phyloP scores from a whole-genome alignment of 345 rosid genomes.

The Lenwebbia sp. region DNA sequence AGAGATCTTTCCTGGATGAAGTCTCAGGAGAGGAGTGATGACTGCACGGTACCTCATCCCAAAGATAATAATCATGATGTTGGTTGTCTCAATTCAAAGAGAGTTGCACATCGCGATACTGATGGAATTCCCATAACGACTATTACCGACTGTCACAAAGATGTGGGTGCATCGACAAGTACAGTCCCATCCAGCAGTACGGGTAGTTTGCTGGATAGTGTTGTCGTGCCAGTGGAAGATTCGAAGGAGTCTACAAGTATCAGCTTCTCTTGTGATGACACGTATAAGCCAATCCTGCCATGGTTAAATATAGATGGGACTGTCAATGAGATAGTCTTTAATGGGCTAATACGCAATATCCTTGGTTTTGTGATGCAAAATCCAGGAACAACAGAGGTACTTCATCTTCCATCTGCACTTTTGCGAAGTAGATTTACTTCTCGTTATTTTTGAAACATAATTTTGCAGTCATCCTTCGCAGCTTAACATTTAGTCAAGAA shows the following conservation, averaged over 20 bases:
- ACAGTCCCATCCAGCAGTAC: conserved; percentile 12
- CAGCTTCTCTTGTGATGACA: conserved; percentile 12
- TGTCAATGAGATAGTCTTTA: conserved; percentile 39
- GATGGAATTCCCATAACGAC: conserved; percentile 40
- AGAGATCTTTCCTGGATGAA: conserved; percentile 17
- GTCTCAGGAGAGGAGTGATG: conserved; percentile 18
- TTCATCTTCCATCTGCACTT: background rate
- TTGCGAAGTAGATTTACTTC: background rate
- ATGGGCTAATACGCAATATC: conserved; percentile 65
- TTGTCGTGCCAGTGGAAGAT: background rate
- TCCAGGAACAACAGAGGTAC: conserved; percentile 77
- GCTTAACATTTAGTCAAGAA: background rate
- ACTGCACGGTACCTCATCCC: conserved; percentile 5
- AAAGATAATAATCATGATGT: conserved; percentile 12
- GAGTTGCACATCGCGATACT: conserved; percentile 1
- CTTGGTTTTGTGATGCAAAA: conserved; percentile 77
- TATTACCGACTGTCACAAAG: conserved; percentile 64
- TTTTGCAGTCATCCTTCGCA: background rate
- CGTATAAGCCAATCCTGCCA: conserved; percentile 43
- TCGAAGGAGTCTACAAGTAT: conserved; percentile 3
- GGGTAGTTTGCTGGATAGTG: conserved; percentile 1
- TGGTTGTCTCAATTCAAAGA: conserved; percentile 12
- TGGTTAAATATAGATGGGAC: conserved; percentile 87
- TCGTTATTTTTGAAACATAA: background rate
- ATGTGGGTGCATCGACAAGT: conserved; percentile 5